Evolutionary conservation across 2,329 filamentous ascomycete genomes (phyloP).

Genomic region (Aotearoamyces nothofagi): DNA sequence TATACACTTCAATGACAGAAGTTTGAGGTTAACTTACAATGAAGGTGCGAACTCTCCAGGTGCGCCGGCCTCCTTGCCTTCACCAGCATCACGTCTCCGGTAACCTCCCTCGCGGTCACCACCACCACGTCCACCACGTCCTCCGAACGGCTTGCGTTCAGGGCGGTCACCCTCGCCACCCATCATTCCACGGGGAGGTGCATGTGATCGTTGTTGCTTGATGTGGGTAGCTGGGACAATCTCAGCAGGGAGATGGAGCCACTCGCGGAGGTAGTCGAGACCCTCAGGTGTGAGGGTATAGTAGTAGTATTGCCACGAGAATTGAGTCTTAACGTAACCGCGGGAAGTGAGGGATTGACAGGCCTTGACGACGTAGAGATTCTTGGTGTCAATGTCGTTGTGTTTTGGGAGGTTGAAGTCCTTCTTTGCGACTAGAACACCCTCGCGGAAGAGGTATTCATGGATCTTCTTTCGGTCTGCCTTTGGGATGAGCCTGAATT

Average conservation of each 20-base stretch:
- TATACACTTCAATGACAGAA: conserved; percentile 6
- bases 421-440: conserved; percentile 95
- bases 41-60: conserved; percentile 83
- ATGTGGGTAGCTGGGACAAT: conserved; percentile 99
- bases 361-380: conserved; percentile 98
- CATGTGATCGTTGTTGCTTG: conserved; percentile 98
- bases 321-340: conserved; percentile 98
- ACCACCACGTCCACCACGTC: conserved; percentile 57
- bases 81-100: conserved; percentile 75
- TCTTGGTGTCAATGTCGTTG: conserved; percentile 97
- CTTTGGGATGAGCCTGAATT: conserved; percentile 93
- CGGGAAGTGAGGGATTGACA: conserved; percentile 96
- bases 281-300: conserved; percentile 99
- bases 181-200: conserved; percentile 97
- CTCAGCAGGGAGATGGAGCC: conserved; percentile 98
- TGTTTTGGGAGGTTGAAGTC: conserved; percentile 98
- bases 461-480: conserved; percentile 99
- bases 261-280: conserved; percentile 99
- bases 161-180: conserved; percentile 62
- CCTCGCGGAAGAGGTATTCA: conserved; percentile 95
- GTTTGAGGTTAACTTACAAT: conserved; percentile 46
- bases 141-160: conserved; percentile 67
- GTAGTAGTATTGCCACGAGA: conserved; percentile 99
- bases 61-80: conserved; percentile 81
- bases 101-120: conserved; percentile 74